These are phyloP conservation scores for Sparassis latifolia DNA, from an alignment of 1,284 basidiomycete species.

Conservation along the genomic window DNA sequence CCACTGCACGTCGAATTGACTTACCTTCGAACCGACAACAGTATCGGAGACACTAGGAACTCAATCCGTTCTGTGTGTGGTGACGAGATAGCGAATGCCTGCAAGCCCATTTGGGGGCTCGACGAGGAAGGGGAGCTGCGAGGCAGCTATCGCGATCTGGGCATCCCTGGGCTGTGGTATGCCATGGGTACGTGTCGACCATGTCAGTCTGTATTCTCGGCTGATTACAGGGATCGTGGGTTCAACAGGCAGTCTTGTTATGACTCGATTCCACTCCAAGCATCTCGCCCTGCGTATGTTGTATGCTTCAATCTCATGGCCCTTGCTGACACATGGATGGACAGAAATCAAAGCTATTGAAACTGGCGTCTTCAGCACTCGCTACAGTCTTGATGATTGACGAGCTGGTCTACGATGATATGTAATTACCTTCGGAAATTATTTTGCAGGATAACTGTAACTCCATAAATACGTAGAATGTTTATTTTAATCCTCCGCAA, in stretches of 20 bases:
- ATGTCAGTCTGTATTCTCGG: background rate
- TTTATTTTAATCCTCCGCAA: no score
- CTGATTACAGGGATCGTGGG: slow-evolving; percentile 16
- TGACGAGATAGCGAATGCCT: slow-evolving; percentile 35
- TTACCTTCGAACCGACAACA: slow-evolving; percentile 14
- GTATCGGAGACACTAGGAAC: slow-evolving; percentile 27
- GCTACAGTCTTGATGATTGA: slow-evolving; percentile 23
- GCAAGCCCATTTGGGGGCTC: slow-evolving; percentile 43
- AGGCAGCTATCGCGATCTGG: slow-evolving; percentile 22
- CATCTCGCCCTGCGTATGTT: slow-evolving; percentile 33
- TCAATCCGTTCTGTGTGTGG: slow-evolving; percentile 35
- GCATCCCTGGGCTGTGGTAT: slow-evolving; percentile 22
- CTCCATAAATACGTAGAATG: no score
- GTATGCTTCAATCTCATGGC: slow-evolving; percentile 14
- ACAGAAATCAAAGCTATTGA: slow-evolving; percentile 56
- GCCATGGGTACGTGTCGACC: slow-evolving; percentile 18
- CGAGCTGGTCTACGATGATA: background rate
- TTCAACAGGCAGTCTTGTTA: slow-evolving; percentile 9
- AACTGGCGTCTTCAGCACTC: slow-evolving; percentile 40
- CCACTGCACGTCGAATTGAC: slow-evolving; percentile 2
- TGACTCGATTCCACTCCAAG: slow-evolving; percentile 33
- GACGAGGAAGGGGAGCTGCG: slow-evolving; percentile 19
- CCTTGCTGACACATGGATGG: slow-evolving; percentile 21
- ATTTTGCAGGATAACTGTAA: no score
- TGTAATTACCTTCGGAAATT: no score